Conservation (phyloP, 306 rosid species). For the Prunus padus region DNA sequence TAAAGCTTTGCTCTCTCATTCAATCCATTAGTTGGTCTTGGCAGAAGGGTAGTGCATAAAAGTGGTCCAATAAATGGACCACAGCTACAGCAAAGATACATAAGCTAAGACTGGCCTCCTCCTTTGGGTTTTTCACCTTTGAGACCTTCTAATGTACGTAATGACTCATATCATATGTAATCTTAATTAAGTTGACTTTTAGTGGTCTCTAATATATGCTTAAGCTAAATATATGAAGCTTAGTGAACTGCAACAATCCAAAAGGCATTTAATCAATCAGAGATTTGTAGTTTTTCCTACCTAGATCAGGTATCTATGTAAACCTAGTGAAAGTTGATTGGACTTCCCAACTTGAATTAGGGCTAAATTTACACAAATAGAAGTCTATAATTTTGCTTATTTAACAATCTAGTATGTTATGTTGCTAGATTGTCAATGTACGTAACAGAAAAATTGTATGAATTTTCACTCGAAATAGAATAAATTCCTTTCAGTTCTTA, state of each 20-base stretch:
- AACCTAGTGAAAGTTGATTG: too few species aligned
- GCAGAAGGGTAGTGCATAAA: background rate
- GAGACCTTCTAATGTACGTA: background rate
- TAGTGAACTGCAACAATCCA: too few species aligned
- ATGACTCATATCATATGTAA: background rate
- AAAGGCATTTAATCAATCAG: too few species aligned
- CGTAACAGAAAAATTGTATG: too few species aligned
- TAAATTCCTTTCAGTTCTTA: too few species aligned
- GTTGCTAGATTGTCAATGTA: too few species aligned
- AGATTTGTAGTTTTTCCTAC: too few species aligned
- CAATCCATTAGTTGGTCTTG: background rate
- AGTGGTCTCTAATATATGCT: background rate
- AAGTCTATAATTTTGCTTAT: too few species aligned
- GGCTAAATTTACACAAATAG: background rate
- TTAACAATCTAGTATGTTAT: background rate
- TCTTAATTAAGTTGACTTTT: background rate
- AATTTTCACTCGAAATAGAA: too few species aligned
- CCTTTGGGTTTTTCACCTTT: background rate
- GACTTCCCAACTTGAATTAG: background rate
- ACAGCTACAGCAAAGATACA: background rate
- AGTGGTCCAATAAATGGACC: slow-evolving; percentile 3
- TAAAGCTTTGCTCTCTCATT: background rate
- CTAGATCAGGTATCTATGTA: too few species aligned
- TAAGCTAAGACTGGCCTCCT: background rate
- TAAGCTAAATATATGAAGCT: background rate